Conservation (phyloP, 305 asterid species). For the Stenogyne calaminthoides region DNA sequence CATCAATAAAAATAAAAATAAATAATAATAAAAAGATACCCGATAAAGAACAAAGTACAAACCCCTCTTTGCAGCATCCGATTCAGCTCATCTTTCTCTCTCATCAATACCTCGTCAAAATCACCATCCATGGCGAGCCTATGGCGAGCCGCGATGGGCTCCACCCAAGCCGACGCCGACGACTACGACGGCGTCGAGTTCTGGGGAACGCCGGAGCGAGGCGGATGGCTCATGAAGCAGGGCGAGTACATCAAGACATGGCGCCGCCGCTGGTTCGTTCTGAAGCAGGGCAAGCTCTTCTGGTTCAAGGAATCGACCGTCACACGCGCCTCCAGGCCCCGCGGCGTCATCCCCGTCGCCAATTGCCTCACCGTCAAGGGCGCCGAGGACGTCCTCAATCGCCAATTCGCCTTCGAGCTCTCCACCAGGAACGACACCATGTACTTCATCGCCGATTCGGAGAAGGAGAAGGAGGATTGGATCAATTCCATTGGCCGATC, state of each 20-base stretch:
- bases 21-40: neutral
- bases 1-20: neutral
- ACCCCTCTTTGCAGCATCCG: neutral
- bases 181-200: conserved; percentile 68
- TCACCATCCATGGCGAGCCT: conserved; percentile 57
- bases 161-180: conserved; percentile 40
- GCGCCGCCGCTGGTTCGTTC: conserved; percentile 98
- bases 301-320: conserved; percentile 91
- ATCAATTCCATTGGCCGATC: conserved; percentile 92
- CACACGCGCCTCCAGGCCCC: conserved; percentile 71
- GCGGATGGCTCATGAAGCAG: conserved; percentile 82
- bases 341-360: conserved; percentile 83
- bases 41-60: neutral
- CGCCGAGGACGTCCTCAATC: conserved; percentile 87
- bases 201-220: conserved; percentile 81
- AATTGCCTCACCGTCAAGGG: conserved; percentile 90
- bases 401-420: conserved; percentile 44
- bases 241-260: conserved; percentile 84
- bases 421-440: conserved; percentile 44
- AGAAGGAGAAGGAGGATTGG: conserved; percentile 61
- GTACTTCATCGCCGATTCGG: conserved; percentile 47
- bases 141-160: conserved; percentile 67
- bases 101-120: conserved; percentile 20
- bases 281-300: conserved; percentile 90
- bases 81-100: neutral